Conservation (phyloP, 148 eudicot genomes). For the Fagopyrum homotropicum region DNA sequence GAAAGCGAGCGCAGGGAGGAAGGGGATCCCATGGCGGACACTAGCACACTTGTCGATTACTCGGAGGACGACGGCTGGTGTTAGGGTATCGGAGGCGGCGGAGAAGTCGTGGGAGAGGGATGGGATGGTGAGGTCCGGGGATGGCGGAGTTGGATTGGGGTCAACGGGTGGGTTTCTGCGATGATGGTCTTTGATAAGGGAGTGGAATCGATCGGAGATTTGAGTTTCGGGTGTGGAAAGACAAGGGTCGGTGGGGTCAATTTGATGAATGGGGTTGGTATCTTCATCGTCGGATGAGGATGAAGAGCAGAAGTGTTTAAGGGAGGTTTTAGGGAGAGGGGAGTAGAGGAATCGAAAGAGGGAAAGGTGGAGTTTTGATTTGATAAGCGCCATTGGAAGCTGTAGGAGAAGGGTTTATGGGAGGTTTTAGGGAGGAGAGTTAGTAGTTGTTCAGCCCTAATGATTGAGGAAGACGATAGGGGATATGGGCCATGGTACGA, state of each 20-base stretch:
- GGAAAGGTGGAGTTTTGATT: constrained; percentile 18
- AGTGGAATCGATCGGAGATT: constrained; percentile 36
- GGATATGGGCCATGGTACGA: neutral
- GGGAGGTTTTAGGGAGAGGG: constrained; percentile 23
- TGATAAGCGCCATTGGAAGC: constrained; percentile 32
- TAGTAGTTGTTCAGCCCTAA: neutral
- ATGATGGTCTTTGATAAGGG: constrained; percentile 58
- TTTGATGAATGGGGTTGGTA: constrained; percentile 9
- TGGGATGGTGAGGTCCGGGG: constrained; percentile 32
- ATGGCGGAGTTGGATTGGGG: constrained; percentile 22
- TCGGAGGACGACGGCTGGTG: constrained; percentile 34
- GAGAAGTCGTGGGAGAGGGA: constrained; percentile 43
- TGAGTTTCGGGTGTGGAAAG: constrained; percentile 36
- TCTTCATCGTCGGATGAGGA: constrained; percentile 21
- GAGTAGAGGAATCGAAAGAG: constrained; percentile 11
- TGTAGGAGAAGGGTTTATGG: neutral
- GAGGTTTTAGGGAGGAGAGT: constrained; percentile 10
- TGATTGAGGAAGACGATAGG: constrained; percentile 1
- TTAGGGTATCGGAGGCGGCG: constrained; percentile 26
- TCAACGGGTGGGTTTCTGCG: constrained; percentile 49
- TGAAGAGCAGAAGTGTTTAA: constrained; percentile 28
- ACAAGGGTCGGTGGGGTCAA: constrained; percentile 6
- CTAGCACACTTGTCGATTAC: constrained; percentile 49
- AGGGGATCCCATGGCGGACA: constrained; percentile 70
- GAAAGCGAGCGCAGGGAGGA: constrained; percentile 60